Evolutionary conservation across 1,139 yeast species (phyloP).

Genomic region (Protomyces inouyei): DNA sequence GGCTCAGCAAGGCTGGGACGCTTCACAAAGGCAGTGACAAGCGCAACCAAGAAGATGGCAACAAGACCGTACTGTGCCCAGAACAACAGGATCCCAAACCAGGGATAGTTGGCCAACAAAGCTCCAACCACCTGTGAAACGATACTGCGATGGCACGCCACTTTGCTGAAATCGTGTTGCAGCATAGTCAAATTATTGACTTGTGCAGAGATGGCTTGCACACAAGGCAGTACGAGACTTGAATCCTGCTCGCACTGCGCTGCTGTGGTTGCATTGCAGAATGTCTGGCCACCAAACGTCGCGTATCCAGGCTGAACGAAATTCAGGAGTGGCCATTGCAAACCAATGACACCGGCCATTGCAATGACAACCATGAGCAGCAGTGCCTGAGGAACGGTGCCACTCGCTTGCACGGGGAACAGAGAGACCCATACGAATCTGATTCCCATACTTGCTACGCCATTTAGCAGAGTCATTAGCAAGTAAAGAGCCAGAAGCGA

Average conservation of each 20-base stretch:
- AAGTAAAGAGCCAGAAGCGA: conserved; percentile 32
- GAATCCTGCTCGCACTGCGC: conserved; percentile 33
- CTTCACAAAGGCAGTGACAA: conserved; percentile 30
- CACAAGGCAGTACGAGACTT: conserved; percentile 8
- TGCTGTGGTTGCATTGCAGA: conserved; percentile 32
- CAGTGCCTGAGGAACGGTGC: conserved; percentile 34
- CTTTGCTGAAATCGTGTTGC: neutral
- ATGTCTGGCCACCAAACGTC: conserved; percentile 33
- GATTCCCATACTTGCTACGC: conserved; percentile 33
- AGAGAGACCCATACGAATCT: conserved; percentile 33
- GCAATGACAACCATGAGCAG: conserved; percentile 31
- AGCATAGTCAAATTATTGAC: neutral
- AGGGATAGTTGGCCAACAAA: conserved; percentile 31
- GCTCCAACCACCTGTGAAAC: conserved; percentile 32
- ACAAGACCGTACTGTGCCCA: conserved; percentile 33
- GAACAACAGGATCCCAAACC: conserved; percentile 32
- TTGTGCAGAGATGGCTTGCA: neutral
- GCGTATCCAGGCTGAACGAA: conserved; percentile 34
- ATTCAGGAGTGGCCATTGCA: conserved; percentile 31
- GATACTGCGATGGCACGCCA: conserved; percentile 31
- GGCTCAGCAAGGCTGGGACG: conserved; percentile 29
- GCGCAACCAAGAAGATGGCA: conserved; percentile 30
- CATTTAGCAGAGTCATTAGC: conserved; percentile 31
- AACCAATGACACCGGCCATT: conserved; percentile 32
- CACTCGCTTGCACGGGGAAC: conserved; percentile 32